phyloP scores from a whole-genome alignment of 108 stramenopile species.

The Cyclotella sp. region DNA sequence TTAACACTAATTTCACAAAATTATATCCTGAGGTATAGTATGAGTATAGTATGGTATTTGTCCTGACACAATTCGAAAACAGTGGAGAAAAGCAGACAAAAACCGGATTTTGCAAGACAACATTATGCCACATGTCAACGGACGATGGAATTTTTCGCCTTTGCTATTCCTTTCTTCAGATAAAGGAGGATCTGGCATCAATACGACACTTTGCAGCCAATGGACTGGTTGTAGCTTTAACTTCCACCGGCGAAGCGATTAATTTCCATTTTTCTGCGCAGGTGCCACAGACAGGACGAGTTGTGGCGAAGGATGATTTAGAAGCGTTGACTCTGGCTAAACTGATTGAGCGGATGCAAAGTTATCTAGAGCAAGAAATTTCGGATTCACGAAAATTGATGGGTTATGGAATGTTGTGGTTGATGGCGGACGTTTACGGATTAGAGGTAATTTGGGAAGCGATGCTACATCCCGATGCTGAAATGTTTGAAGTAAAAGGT shows the following conservation, averaged over 20 bases:
- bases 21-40: too few relatives aligned
- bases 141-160: neutral
- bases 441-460: slow-evolving; percentile 1
- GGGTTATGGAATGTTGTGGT: slow-evolving; percentile 13
- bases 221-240: neutral
- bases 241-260: neutral
- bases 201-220: neutral
- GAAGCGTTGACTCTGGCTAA: neutral
- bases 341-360: neutral
- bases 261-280: neutral
- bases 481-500: slow-evolving; percentile 9
- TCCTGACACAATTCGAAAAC: too few relatives aligned
- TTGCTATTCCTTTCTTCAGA: slow-evolving; percentile 8
- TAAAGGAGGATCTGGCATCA: slow-evolving; percentile 1
- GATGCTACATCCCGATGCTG: slow-evolving; percentile 3
- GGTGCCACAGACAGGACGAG: too few relatives aligned
- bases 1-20: too few relatives aligned
- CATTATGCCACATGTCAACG: neutral
- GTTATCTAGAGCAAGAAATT: neutral
- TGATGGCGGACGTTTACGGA: slow-evolving; percentile 6
- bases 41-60: too few relatives aligned
- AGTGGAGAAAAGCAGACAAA: too few relatives aligned
- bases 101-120: too few relatives aligned
- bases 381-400: slow-evolving; percentile 1
- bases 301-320: neutral